Evolutionary conservation across 2,329 filamentous ascomycete genomes (phyloP).

Genomic region (Mariannaea elegans): DNA sequence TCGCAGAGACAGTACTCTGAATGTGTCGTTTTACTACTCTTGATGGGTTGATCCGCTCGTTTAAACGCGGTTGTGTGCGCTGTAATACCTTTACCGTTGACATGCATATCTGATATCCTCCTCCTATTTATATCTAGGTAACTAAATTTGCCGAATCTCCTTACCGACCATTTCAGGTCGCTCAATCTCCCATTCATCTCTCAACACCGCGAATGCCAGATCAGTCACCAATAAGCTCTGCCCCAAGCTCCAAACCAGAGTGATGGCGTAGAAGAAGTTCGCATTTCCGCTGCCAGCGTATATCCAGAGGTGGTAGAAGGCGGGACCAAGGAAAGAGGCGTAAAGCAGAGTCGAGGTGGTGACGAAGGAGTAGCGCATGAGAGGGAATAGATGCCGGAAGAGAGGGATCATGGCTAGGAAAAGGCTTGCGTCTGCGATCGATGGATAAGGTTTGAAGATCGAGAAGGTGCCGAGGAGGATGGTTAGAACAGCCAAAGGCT

Average conservation of each 20-base stretch:
- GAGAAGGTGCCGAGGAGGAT: constrained; percentile 90
- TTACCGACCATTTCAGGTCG: constrained; percentile 90
- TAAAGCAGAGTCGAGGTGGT: constrained; percentile 86
- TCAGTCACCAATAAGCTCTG: constrained; percentile 89
- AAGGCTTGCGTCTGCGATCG: constrained; percentile 86
- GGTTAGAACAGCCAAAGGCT: constrained; percentile 86
- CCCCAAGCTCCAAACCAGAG: constrained; percentile 95
- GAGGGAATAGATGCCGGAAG: constrained; percentile 89
- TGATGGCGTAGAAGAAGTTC: constrained; percentile 99
- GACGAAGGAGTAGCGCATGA: constrained; percentile 94
- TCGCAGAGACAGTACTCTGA: not conserved
- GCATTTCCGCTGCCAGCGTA: constrained; percentile 98
- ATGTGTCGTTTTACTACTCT: constrained; percentile 21
- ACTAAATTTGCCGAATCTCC: constrained; percentile 83
- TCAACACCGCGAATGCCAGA: constrained; percentile 83
- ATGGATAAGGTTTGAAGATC: constrained; percentile 97
- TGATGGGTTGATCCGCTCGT: constrained; percentile 24
- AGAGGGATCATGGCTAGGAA: constrained; percentile 86
- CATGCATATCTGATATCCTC: not conserved
- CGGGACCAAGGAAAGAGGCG: constrained; percentile 86
- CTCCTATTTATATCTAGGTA: constrained; percentile 12
- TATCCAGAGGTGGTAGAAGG: constrained; percentile 97
- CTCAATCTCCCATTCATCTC: constrained; percentile 95
- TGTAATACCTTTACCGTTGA: constrained; percentile 1
- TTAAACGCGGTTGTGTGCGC: not conserved